Percentiles rank a stretch among this genome's conserved stretches.
Conservation (phyloP, 345 rosid genomes). For the Eucalyptus marginata region DNA sequence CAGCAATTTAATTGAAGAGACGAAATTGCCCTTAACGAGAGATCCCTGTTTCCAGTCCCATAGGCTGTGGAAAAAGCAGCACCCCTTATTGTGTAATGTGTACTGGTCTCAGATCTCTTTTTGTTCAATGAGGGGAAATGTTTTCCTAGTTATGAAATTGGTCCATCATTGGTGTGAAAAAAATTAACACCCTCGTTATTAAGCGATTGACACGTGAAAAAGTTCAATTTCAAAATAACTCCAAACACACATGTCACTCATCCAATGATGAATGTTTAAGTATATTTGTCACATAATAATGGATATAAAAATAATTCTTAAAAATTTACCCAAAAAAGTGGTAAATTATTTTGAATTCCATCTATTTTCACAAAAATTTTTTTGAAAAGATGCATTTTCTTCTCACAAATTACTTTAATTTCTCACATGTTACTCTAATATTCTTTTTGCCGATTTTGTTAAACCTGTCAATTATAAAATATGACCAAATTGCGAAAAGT, state of each 20-base stretch:
- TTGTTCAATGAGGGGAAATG: background rate
- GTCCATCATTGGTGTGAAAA: background rate
- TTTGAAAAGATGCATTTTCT: background rate
- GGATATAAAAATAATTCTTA: background rate
- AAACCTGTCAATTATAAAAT: background rate
- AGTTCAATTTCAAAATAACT: background rate
- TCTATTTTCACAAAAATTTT: background rate
- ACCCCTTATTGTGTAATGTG: background rate
- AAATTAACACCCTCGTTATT: background rate
- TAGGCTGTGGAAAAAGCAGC: background rate
- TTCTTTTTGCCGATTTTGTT: background rate
- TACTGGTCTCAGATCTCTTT: background rate
- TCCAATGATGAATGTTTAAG: background rate
- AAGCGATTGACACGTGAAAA: accelerated
- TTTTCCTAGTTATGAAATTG: background rate
- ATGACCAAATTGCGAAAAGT: background rate
- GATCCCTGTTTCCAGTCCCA: background rate
- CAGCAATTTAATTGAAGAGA: background rate
- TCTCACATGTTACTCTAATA: background rate
- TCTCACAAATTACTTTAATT: background rate
- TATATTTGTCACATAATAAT: accelerated
- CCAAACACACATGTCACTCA: background rate
- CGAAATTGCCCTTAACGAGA: background rate
- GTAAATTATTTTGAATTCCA: background rate
- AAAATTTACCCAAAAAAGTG: background rate